Base-by-base conservation (phyloP, 192 early-diverging fungal species). In the Backusella liffmaniae region DNA sequence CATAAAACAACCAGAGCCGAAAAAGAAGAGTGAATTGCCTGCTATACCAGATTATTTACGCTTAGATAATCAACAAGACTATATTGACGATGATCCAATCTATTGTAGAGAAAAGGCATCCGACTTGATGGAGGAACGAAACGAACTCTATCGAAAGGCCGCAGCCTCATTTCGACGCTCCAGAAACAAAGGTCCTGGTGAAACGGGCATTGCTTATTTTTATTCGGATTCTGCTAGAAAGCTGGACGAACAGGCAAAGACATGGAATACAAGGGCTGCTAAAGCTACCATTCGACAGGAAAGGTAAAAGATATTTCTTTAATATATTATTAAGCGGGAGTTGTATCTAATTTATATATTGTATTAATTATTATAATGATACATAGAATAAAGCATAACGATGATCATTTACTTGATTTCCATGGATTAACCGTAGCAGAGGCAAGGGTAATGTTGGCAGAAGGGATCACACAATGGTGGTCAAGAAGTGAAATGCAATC, bases 341-440 rank as follows among this genome's bases (percentile, higher is more conserved):
- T 7, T 36, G 13, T 32, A 1, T 8, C 65, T 44, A 23, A 13
- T 18, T 26, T 26, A 26, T 13, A 4, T 44, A 53, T n/a, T n/a
- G n/a, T n/a, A n/a, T n/a, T 51, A 18, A 18, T 51, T 51, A 5
- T 32, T 32, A 49, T 49, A 0, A 49, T 18, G 8, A n/a, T 49
- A 13, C 29, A 8, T 26, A 77, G 36, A 66, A 36, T 62, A 62
- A 35, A 34, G 10, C 18, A 73, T 18, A 85, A 83, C 16, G 83
- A 89, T 73, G 83, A 86, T 8, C 84, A 86, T 76, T 72, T 92
- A 21, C 77, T 93, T 2, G 92, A 94, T 79, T 80, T 94, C 6
- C 92, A 94, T 67, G 92, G 92, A 0, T 77, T 92, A 21, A 90
- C 86, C 0, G 84, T 91, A 1, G 75, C 77, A 0, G 91, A 94